These are phyloP conservation scores for Marchantia polymorpha DNA, from an alignment of 225 moss, liverwort and hornwort species.

Conservation along the genomic window DNA sequence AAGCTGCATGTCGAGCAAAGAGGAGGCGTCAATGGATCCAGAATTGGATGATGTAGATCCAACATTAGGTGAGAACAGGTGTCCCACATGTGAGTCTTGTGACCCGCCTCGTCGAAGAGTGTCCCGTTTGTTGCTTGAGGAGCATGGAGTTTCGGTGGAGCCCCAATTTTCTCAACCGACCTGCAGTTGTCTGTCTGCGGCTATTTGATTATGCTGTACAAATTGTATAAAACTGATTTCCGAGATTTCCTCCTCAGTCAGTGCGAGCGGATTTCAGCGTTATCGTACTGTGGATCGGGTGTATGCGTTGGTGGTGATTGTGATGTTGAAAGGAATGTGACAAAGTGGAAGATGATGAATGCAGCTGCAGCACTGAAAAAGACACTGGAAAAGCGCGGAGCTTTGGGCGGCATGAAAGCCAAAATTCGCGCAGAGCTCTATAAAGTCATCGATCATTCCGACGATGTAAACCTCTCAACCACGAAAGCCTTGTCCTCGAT, in stretches of 20 bases:
- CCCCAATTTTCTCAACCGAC: no score
- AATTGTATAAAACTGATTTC: no score
- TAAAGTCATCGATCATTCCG: constrained; percentile 19
- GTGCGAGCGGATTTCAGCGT: no score
- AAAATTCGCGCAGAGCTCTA: constrained; percentile 32
- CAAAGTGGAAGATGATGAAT: neutral
- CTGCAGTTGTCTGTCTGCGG: no score
- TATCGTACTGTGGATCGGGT: no score
- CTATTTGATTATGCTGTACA: no score
- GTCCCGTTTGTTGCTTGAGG: no score
- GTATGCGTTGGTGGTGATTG: no score
- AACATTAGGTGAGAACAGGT: constrained; percentile 2
- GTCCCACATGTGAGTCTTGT: neutral
- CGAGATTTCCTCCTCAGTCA: no score
- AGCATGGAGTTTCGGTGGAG: no score
- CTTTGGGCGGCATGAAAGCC: constrained; percentile 27
- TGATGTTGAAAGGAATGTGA: no score
- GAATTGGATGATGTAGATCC: constrained; percentile 4
- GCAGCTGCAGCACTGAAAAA: constrained; percentile 25
- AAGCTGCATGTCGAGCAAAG: neutral
- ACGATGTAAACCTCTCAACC: constrained; percentile 6
- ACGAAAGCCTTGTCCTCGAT: neutral
- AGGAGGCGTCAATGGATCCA: constrained; percentile 1
- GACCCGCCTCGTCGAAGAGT: neutral
- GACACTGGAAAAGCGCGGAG: constrained; percentile 29